Base-by-base conservation (phyloP, 2,329 filamentous ascomycete genomes). In the Alternaria sp. region DNA sequence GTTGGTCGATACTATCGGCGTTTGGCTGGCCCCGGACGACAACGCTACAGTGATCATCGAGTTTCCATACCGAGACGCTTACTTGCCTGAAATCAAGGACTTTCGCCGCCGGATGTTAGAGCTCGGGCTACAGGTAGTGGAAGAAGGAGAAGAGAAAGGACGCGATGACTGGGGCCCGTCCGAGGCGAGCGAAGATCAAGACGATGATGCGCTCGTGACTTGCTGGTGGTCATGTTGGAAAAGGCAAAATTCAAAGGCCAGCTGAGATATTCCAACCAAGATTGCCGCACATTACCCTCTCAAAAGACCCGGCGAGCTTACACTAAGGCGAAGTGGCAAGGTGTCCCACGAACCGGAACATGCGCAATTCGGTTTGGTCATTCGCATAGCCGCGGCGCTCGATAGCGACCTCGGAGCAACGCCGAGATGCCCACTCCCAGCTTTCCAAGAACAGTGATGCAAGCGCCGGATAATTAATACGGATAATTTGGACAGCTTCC, bases 41-140 rank as follows among this genome's bases (percentile, higher is more conserved):
- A 81, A 86, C 26, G 87, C 92, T 2, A 86, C 91, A 36, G 90
- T 91, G 1, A 84, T 97, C 11, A 83, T 96, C 47, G 95, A 97
- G 82, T 88, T 96, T 46, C 95, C 95, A 0, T 83, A 93, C 57
- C 86, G 96, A 40, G 91, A 94, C 65, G 85, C 86, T 9, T 91
- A 90, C 65, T 88, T 88, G 1, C 81, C 85, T 43, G 88, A 97
- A 63, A 84, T 90, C 11, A 79, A 83, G 6, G 84, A 87, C 12
- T 90, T 97, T 68, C 85, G 85, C 45, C 77, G 83, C 9, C 83
- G 85, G 23, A 90, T 97, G 88, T 73, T 76, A 9, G 78, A 80
- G 3, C 80, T 87, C 15, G 86, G 81, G 32, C 81, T 85, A 78
- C 83, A 75, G 11, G 72, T 89, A 3, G 68, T 91, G 2, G 83